Evolutionary conservation across 2,329 filamentous ascomycete species (phyloP), one percentile per base, ranked within the genome.

Genomic region (Alternaria angustiovoidea): DNA sequence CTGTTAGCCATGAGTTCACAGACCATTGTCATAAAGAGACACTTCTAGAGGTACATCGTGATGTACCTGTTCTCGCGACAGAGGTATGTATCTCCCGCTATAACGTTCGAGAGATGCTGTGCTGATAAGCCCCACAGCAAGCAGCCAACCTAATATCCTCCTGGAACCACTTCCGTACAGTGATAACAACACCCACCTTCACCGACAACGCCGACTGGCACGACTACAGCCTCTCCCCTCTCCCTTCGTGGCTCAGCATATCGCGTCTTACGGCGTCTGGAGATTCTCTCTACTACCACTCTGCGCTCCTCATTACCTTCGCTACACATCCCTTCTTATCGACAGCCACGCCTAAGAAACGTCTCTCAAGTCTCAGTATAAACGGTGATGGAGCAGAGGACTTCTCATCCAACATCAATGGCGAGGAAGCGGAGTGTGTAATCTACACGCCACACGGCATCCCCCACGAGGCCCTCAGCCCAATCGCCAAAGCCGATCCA

Each of bases 371-470:
- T 0, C 68, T 76, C 1, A 71, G 68, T 16, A 78, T 77, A 32
- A 65, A 75, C 57, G 69, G 69, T 54, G 77, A 63, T 47, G 70
- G 68, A 42, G 74, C 49, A 30, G 75, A 44, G 59, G 65, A 65
- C n/a, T 46, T 67, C 4, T 46, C 63, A 8, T 49, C 66, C 4
- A 56, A 34, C 2, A 22, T 39, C 9, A 53, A 34, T 47, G 42
- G 63, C 51, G 74, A 66, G 11, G 73, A 71, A 16, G 82, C 81
- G 0, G 86, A 89, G 73, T 86, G 84, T 12, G 72, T 90, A 30
- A 78, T 91, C 36, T 90, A 90, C 76, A 87, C 87, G 0, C 88
- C 88, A 0, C 88, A 90, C 69, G 87, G 88, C 32, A 86, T 90
- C 51, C 77, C 81, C 0, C 75, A 81, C 16, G 63, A 76, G 0